Evolutionary conservation across 129 eudicot genomes (phyloP), one percentile per base, ranked within the genome.

Genomic region (Centaurea solstitialis): DNA sequence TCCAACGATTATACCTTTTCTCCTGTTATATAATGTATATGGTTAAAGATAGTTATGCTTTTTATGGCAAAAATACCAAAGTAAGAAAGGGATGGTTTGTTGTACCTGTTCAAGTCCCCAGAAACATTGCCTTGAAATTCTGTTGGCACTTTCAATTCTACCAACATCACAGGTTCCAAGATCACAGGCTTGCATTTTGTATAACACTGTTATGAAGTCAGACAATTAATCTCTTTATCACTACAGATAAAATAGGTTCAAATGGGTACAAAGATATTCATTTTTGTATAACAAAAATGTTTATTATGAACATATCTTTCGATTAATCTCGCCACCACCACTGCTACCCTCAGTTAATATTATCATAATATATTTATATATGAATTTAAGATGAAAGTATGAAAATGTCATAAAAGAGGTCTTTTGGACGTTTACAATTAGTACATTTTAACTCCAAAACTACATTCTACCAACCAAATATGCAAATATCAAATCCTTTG

Each of bases 101-200:
- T 94, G 67, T 77, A 96, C 99, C 94, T 96, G 88, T 96, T 96
- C 43, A 96, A 84, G 87, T 96, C 99, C 68, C 99, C 99, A 17
- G 91, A 91, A 72, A 96, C 98, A 84, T 90, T 83, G 82, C 99
- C 99, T 87, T 96, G 98, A 86, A 88, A 93, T 81, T 96, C 99
- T 37, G 90, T 81, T 17, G 98, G 99, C 57, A 88, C 94, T 88
- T 88, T 96, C 80, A 96, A 43, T 68, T 96, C 99, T 77, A 96
- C 99, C 88, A 90, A 39, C 99, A 96, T 96, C 68, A 96, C 90
- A 71, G 99, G 99, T 82, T 96, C 99, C 90, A 96, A 75, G 74
- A 96, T 93, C 74, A 91, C 95, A 65, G 99, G 99, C 75, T 96
- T 79, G 95, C 99, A 64, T 84, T 82, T 35, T 11, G 87, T 17